A percentile compares a stretch with the other conserved stretches of the same genome.
These are phyloP conservation scores for Phytopythium sindhum DNA, from an alignment of 352 stramenopile genomes.

Conservation along the genomic window DNA sequence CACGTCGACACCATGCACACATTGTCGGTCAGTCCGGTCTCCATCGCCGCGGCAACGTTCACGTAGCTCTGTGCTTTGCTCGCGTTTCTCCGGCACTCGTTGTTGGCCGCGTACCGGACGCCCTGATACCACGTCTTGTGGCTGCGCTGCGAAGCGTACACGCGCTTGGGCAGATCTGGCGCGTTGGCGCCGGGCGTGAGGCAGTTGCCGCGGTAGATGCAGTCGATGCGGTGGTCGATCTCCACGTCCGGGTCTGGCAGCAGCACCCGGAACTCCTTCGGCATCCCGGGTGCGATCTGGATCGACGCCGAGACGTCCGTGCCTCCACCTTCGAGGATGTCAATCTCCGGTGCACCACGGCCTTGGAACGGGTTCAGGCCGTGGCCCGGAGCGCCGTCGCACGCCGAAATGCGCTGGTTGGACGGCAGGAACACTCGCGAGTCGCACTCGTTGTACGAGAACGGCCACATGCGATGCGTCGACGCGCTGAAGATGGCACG, in stretches of 20 bases:
- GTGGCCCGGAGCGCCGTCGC: conserved; percentile 85
- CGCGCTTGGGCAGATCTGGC: conserved; percentile 35
- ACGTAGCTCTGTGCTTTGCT: conserved; percentile 23
- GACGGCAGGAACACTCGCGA: conserved; percentile 16
- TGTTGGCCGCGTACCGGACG: conserved; percentile 57
- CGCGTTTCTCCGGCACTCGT: conserved; percentile 36
- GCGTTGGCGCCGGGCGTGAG: conserved; percentile 41
- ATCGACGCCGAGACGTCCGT: conserved; percentile 70
- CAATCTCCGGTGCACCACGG: conserved; percentile 91
- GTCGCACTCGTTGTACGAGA: conserved; percentile 90
- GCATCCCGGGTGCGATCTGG: conserved; percentile 63
- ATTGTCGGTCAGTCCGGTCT: conserved; percentile 34
- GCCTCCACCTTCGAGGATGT: conserved; percentile 89
- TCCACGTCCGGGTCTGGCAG: conserved; percentile 9
- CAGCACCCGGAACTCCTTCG: conserved; percentile 41
- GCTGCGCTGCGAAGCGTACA: conserved; percentile 35
- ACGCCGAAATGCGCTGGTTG: conserved; percentile 74
- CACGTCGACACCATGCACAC: conserved; percentile 29
- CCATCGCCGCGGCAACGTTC: conserved; percentile 19
- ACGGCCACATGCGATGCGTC: conserved; percentile 93
- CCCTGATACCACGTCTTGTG: conserved; percentile 66
- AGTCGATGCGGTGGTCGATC: conserved; percentile 25
- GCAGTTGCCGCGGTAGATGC: conserved; percentile 47
- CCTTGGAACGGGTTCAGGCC: conserved; percentile 82
- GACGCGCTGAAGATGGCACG: conserved; percentile 90